Evolutionary conservation across 139 green algal species (phyloP), one percentile per base, ranked within the genome.

Genomic region (Volvox africanus): DNA sequence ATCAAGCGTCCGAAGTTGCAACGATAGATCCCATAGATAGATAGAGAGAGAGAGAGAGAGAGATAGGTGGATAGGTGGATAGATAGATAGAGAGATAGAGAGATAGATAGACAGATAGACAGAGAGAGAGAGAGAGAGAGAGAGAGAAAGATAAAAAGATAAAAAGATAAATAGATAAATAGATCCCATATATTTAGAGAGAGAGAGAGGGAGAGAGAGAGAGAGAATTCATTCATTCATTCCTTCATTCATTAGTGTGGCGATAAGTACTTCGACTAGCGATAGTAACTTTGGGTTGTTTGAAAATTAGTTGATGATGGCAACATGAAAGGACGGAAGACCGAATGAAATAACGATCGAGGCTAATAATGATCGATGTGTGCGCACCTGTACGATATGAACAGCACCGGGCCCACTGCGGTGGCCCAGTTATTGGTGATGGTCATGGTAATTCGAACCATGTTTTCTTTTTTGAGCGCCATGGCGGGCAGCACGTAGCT

Each of bases 401-500:
- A 81, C 6, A 81, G 11, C 14, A 30, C 75, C 22, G 71, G 71
- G 26, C 71, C 18, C 1, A 9, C 11, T 13, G 11, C 5, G 32
- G 30, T 20, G 75, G 30, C 71, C 26, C 13, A 61, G 75, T 30
- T 61, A 19, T 24, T 55, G 75, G 5, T 61, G 75, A 13, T 28
- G 32, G 28, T 24, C 13, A 35, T 55, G 30, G 50, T 55, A 11
- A 81, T 81, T 20, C 75, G 75, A 17, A 81, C 1, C 75, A 81
- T 81, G 75, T 81, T 81, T 18, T 18, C 13, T 30, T 81, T 81
- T 33, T 55, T 81, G n/a, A 81, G 75, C 2, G 75, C 75, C 75
- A 81, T 81, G 75, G 75, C 75, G 75, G 75, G 75, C 32, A 81
- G 32, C 11, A 35, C 50, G 75, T 61, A 81, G 32, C 28, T 24